Percentiles rank a stretch among this genome's conserved stretches.
Evolutionary conservation across 139 green algal genomes (phyloP).

Genomic region (Gonium pectorale): DNA sequence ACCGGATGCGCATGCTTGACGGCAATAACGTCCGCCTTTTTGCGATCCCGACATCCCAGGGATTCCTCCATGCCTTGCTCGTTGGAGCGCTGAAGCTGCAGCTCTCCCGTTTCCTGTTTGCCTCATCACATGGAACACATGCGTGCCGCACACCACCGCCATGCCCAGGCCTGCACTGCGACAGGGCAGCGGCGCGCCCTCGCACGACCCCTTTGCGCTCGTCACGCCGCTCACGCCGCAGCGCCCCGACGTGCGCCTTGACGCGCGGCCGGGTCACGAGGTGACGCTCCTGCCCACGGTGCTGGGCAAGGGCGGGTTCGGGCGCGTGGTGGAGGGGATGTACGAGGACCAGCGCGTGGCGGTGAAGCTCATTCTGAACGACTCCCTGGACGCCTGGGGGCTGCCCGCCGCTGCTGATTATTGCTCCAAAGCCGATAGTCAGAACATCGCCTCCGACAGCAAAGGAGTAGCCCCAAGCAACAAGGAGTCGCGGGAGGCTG

Average conservation of each 20-base stretch:
- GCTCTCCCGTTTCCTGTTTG: no score
- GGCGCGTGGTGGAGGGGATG: slow-evolving; percentile 28
- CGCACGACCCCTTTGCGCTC: no score
- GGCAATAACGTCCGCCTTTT: no score
- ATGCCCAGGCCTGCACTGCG: no score
- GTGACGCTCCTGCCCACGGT: slow-evolving; percentile 7
- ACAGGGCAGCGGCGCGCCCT: no score
- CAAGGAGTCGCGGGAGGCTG: background rate
- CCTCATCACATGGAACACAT: no score
- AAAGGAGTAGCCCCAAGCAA: background rate
- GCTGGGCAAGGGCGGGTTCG: slow-evolving; percentile 4
- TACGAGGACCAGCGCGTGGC: slow-evolving; percentile 23
- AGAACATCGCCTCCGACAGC: background rate
- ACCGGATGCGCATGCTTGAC: no score
- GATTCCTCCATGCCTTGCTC: no score
- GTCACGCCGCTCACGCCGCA: background rate
- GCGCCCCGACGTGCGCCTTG: background rate
- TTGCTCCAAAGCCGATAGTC: background rate
- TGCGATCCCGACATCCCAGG: no score
- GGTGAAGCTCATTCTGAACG: background rate
- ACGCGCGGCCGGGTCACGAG: background rate
- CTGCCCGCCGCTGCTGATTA: background rate
- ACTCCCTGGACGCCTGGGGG: background rate
- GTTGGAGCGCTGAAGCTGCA: no score
- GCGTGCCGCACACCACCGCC: no score